phyloP scores from a whole-genome alignment of 148 eudicot species.

The Agrostemma githago region DNA sequence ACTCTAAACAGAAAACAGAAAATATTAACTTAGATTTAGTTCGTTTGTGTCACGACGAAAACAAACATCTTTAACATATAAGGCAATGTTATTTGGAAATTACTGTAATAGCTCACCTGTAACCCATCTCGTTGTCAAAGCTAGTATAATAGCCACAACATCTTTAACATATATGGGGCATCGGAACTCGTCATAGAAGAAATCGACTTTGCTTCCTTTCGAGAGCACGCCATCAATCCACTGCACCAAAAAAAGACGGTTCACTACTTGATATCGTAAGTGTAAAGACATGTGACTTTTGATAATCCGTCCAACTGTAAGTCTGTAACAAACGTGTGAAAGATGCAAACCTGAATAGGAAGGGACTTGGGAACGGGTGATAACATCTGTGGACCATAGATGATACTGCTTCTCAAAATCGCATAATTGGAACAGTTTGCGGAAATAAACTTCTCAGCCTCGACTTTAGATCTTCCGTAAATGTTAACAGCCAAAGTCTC shows the following conservation, averaged over 20 bases:
- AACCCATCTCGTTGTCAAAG: conserved; percentile 55
- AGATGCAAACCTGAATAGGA: conserved; percentile 71
- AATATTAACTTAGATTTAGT: not conserved
- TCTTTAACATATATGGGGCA: conserved; percentile 87
- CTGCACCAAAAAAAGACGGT: conserved; percentile 36
- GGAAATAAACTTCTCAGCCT: conserved; percentile 67
- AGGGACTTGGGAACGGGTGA: conserved; percentile 87
- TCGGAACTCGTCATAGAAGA: conserved; percentile 87
- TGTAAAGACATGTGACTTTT: not conserved
- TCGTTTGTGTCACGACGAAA: not conserved
- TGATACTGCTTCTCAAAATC: conserved; percentile 92
- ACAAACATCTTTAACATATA: not conserved
- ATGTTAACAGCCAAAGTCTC: conserved; percentile 67
- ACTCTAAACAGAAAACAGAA: conserved; percentile 35
- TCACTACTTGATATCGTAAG: not conserved
- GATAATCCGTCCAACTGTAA: not conserved
- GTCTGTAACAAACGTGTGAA: conserved; percentile 1
- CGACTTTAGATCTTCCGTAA: conserved; percentile 81
- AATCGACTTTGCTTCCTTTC: conserved; percentile 54
- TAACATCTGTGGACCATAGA: conserved; percentile 75
- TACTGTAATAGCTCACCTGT: conserved; percentile 41
- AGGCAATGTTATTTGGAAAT: not conserved
- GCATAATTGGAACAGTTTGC: conserved; percentile 64
- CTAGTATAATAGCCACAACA: conserved; percentile 50
- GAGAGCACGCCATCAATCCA: conserved; percentile 79